A percentile compares a stretch with the other conserved stretches of the same genome.
Conservation (phyloP, 176 grass and related monocot genomes). For the Musa beccarii region DNA sequence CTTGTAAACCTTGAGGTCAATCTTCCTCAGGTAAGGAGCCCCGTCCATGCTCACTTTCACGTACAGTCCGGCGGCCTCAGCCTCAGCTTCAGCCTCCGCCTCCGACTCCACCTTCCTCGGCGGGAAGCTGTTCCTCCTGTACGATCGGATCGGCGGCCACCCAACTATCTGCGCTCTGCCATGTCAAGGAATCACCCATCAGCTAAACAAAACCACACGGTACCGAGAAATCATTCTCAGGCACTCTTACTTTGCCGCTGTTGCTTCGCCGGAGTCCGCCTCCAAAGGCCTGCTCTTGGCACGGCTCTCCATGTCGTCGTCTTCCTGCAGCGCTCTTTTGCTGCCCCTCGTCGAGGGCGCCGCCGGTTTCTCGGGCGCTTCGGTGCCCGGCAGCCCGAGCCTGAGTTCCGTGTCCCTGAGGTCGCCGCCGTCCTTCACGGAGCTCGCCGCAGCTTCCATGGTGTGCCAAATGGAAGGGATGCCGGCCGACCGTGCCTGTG, state of each 20-base stretch:
- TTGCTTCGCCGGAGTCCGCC: constrained; percentile 6
- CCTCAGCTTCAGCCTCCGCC: background rate
- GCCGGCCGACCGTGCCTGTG: background rate
- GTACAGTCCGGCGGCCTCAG: constrained; percentile 26
- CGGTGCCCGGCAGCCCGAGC: constrained; percentile 49
- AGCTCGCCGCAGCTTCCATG: background rate
- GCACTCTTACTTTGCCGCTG: constrained; percentile 33
- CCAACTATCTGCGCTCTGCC: constrained; percentile 63
- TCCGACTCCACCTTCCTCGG: constrained; percentile 26
- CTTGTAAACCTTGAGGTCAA: constrained; percentile 67
- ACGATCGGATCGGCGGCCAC: constrained; percentile 74
- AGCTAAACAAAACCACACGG: background rate
- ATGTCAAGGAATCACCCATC: background rate
- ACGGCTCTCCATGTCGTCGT: background rate
- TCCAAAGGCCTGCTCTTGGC: background rate
- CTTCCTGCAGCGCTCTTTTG: constrained; percentile 18
- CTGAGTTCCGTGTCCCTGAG: constrained; percentile 64
- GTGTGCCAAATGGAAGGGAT: background rate
- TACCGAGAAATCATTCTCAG: background rate
- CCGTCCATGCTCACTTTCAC: constrained; percentile 98
- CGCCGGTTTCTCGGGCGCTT: constrained; percentile 9
- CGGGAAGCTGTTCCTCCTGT: constrained; percentile 60
- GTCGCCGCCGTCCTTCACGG: background rate
- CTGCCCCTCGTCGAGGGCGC: constrained; percentile 1
- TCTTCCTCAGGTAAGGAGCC: constrained; percentile 78